Percentiles rank a stretch among this genome's conserved stretches.
phyloP scores from a whole-genome alignment of 352 stramenopile species.

The Pythium aquatile region DNA sequence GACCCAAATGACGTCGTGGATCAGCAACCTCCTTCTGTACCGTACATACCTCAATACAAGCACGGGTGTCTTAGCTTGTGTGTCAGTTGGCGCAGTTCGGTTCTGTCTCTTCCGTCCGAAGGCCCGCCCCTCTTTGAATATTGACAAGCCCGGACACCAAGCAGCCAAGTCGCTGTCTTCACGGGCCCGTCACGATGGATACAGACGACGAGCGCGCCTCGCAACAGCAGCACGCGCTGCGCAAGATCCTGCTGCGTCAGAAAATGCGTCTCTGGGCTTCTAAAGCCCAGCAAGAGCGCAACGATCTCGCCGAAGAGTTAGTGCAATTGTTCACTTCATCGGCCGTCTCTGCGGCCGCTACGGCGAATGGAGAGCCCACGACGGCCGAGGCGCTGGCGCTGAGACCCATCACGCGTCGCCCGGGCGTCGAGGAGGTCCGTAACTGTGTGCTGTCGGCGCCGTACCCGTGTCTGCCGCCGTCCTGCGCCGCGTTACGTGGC shows the following conservation, averaged over 20 bases:
- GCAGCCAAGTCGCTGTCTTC: not conserved
- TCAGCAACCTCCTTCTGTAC: conserved; percentile 1
- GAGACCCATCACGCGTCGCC: conserved; percentile 63
- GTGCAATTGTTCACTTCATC: conserved; percentile 61
- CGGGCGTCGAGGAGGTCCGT: conserved; percentile 70
- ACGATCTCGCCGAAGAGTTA: conserved; percentile 45
- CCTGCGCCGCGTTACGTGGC: conserved; percentile 48
- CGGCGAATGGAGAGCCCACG: conserved; percentile 1
- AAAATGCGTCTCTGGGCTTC: conserved; percentile 52
- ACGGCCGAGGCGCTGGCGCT: conserved; percentile 23
- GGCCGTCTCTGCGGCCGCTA: conserved; percentile 22
- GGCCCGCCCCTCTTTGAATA: not conserved
- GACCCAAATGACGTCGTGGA: not conserved
- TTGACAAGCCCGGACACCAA: conserved; percentile 7
- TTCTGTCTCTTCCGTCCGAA: conserved; percentile 17
- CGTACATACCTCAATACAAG: conserved; percentile 12
- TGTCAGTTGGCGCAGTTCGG: not conserved
- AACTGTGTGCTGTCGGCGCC: conserved; percentile 51
- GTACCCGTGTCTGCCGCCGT: conserved; percentile 49
- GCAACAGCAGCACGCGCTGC: conserved; percentile 29
- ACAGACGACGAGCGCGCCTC: not conserved
- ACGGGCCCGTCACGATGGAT: conserved; percentile 11
- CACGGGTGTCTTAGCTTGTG: not conserved
- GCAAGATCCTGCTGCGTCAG: conserved; percentile 46
- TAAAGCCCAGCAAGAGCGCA: conserved; percentile 59